phyloP scores from a whole-genome alignment of 1,284 basidiomycete genomes.

The Leucoagaricus sp. region DNA sequence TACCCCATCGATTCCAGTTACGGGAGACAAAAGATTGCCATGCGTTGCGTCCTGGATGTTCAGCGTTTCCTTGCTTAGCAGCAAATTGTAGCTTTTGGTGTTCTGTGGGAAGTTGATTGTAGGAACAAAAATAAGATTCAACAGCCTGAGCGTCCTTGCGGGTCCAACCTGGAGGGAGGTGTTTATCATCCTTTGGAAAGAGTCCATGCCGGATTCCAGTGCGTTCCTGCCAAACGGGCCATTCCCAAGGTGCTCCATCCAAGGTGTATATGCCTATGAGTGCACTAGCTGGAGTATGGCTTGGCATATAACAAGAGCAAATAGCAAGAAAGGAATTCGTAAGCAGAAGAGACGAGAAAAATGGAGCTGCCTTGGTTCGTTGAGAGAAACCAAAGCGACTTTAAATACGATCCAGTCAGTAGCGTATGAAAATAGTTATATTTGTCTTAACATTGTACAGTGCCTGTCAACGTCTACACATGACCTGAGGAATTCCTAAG shows the following conservation, averaged over 20 bases:
- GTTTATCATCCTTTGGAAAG: constrained; percentile 20
- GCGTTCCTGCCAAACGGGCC: constrained; percentile 22
- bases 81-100: constrained; percentile 18
- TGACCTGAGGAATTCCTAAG: too few species aligned
- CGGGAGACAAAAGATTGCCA: constrained; percentile 3
- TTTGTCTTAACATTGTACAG: too few species aligned
- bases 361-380: too few species aligned
- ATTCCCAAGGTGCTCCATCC: constrained; percentile 24
- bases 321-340: too few species aligned
- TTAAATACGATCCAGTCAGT: too few species aligned
- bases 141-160: constrained; percentile 16
- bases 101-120: constrained; percentile 7
- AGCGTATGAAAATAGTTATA: too few species aligned
- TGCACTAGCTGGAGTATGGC: constrained; percentile 16
- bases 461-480: too few species aligned
- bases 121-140: constrained; percentile 20
- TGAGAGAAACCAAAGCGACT: too few species aligned
- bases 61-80: constrained; percentile 5
- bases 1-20: neutral
- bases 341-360: too few species aligned
- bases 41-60: constrained; percentile 2
- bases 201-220: constrained; percentile 27
- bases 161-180: constrained; percentile 22
- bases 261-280: constrained; percentile 19
- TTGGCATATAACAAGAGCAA: constrained; percentile 38